Evolutionary conservation across 768 basidiomycete species (phyloP).

Genomic region (Tremella yokohamensis): DNA sequence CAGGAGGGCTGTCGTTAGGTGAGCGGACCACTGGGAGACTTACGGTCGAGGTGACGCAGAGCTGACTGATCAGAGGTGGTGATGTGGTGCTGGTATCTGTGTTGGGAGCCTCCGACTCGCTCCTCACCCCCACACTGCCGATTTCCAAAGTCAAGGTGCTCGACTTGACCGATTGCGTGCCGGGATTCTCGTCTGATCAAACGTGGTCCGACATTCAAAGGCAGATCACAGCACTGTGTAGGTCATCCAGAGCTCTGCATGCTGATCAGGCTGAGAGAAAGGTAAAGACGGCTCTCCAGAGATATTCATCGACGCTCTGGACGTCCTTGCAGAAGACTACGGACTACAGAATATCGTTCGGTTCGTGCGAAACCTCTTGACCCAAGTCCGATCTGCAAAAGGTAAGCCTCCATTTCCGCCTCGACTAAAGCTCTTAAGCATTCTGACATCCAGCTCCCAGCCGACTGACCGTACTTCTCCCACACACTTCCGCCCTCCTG

Average conservation of each 20-base stretch:
- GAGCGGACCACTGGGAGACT: slow-evolving; percentile 9
- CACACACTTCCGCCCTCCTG: slow-evolving; percentile 22
- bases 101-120: slow-evolving; percentile 22
- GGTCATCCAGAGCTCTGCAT: slow-evolving; percentile 3
- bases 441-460: slow-evolving; percentile 32
- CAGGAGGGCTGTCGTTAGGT: slow-evolving; percentile 27
- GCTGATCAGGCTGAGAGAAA: neutral
- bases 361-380: slow-evolving; percentile 28
- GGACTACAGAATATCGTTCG: slow-evolving; percentile 14
- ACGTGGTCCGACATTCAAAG: slow-evolving; percentile 7
- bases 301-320: slow-evolving; percentile 44
- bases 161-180: slow-evolving; percentile 31
- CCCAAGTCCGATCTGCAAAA: slow-evolving; percentile 28
- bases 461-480: slow-evolving; percentile 36
- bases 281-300: slow-evolving; percentile 20
- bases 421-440: neutral
- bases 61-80: neutral
- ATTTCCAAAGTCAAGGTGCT: slow-evolving; percentile 14
- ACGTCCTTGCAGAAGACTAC: slow-evolving; percentile 44
- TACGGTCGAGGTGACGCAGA: neutral
- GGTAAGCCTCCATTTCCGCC: slow-evolving; percentile 17
- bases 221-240: slow-evolving; percentile 21
- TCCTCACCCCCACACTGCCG: slow-evolving; percentile 14
- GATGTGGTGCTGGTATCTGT: slow-evolving; percentile 22
- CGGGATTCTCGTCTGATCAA: slow-evolving; percentile 17